Base-by-base conservation (phyloP, 768 basidiomycete genomes). In the Sporobolomyces phaffii region DNA sequence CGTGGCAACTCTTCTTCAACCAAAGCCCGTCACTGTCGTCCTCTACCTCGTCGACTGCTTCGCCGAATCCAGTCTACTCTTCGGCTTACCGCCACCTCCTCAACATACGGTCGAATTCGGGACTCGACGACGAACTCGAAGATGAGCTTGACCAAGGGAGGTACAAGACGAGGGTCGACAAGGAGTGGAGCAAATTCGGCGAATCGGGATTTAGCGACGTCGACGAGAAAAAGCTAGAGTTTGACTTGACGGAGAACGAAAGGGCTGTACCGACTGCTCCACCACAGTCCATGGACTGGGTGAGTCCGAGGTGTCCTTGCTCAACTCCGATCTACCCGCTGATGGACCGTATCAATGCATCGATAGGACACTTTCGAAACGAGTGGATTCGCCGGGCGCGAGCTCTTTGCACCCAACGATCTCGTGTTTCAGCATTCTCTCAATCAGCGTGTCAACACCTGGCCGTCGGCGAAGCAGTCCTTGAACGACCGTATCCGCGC, bases 231-330 rank as follows among this genome's bases (percentile, higher is more conserved):
- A 89, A 89, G 78, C 81, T 98, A 36, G 85, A 91, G 75, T 98
- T 99, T 77, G 93, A 98, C 77, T 77, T 97, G 69, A 93, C 86
- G 0, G 96, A 98, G 79, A 83, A 86, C 62, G 92, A 92, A 29
- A 82, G 90, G 68, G 82, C 81, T 76, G 85, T 84, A 60, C 72
- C 86, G 5, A 13, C n/a, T n/a, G 29, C 20, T 44, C 68, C 65
- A 31, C 48, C 60, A 17, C 53, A 73, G 34, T 68, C 73, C 33
- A 54, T 74, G 8, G 75, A 75, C 36, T 75, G 75, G 75, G 69
- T 70, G 24, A 51, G 64, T 52, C n/a, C 49, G 4, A 18, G 5
- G 26, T 17, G 2, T 33, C 4, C 31, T n/a, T 3, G 22, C 43
- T 1, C 1, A 18, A 1, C 54, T 34, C 45, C 14, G 36, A 8